Percentiles rank a stretch among this genome's conserved stretches.
These are phyloP conservation scores for Volvox africanus DNA, from an alignment of 139 green algal genomes.

Conservation along the genomic window DNA sequence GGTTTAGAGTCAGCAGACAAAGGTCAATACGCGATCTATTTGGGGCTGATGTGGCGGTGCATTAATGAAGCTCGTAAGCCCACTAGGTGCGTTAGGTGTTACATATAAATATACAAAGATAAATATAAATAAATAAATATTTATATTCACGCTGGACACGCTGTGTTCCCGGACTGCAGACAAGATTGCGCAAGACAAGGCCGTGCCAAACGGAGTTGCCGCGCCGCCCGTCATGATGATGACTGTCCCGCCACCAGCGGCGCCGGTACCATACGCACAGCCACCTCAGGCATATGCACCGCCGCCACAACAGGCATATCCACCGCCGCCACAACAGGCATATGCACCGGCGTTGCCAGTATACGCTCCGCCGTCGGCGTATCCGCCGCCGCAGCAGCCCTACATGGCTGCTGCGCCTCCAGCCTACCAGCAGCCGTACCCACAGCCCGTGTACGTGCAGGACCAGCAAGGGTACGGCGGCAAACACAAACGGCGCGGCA, in stretches of 20 bases:
- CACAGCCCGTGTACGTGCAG: background rate
- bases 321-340: background rate
- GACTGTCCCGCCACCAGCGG: background rate
- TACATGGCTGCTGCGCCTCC: background rate
- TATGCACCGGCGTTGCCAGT: background rate
- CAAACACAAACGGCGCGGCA: background rate
- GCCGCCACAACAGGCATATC: background rate
- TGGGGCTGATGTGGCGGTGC: too few relatives aligned
- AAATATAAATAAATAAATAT: too few relatives aligned
- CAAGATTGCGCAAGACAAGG: background rate
- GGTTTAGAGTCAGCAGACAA: background rate
- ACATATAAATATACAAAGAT: too few relatives aligned
- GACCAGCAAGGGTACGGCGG: background rate
- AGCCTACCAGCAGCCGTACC: constrained; percentile 14
- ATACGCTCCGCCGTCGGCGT: background rate
- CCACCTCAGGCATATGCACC: background rate
- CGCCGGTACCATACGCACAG: background rate
- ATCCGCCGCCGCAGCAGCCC: background rate
- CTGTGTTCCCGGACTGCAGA: background rate
- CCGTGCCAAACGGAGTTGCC: background rate
- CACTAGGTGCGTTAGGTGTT: too few relatives aligned
- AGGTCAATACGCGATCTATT: too few relatives aligned
- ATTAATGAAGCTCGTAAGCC: too few relatives aligned
- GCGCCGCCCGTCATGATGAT: background rate
- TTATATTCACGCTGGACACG: too few relatives aligned